Evolutionary conservation across 495 filamentous ascomycete genomes (phyloP), one percentile per base, ranked within the genome.

Genomic region (Penicillium pancosmium): DNA sequence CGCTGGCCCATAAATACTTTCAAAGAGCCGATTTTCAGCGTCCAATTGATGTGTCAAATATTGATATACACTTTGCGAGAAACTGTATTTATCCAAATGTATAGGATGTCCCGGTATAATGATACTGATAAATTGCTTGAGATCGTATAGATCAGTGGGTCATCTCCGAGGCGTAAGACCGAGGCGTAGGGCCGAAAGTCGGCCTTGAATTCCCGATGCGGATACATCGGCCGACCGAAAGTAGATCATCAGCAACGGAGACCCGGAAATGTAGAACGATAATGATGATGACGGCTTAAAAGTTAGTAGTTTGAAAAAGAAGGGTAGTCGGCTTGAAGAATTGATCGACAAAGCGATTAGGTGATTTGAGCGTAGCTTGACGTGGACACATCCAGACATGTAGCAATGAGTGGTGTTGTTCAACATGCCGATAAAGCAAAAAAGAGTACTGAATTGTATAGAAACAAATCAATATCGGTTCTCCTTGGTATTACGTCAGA

Each of bases 171-270:
- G 36, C 36, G 11, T 40, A 40, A 40, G 36, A 40, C 36, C 41
- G 41, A 44, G 47, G 47, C 47, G 21, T 27, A 35, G 31, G 49
- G 49, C 49, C n/a, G 49, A 51, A 7, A 9, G 49, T 51, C 49
- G 49, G 49, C 27, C 15, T 33, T 9, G 16, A 18, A n/a, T 19
- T 51, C 49, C 49, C n/a, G 2, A 8, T 51, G 4, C 4, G 49
- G 49, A 16, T 11, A 36, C 0, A 16, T 36, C 25, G 33, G 49
- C 49, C 49, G 49, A 36, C 27, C 34, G 4, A 36, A 16, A 35
- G n/a, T 16, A 51, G 4, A n/a, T 34, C 21, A 0, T 12, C 46
- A 27, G 23, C 21, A 1, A n/a, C 12, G 12, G 8, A 31, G 27
- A 31, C 27, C 27, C 27, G 27, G 27, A 9, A 31, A 31, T 31